A percentile compares a stretch with the other conserved stretches of the same genome.
These are phyloP conservation scores for Pseudodiploospora longispora DNA, from an alignment of 2,329 filamentous ascomycete genomes.

Conservation along the genomic window DNA sequence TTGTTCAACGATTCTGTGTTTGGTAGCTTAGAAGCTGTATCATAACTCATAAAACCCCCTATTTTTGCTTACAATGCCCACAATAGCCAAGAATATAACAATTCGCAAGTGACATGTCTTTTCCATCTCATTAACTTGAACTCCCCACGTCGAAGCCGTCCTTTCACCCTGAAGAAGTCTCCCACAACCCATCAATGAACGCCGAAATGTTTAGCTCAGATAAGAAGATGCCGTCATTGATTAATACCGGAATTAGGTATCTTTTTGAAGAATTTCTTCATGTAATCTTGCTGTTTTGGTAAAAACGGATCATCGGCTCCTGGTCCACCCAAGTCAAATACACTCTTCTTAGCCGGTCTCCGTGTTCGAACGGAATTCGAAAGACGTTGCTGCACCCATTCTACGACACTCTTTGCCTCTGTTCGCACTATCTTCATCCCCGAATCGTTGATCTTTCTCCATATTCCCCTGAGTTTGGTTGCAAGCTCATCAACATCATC, in stretches of 20 bases:
- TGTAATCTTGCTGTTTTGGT: conserved; percentile 40
- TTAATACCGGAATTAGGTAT: conserved; percentile 7
- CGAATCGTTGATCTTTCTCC: conserved; percentile 60
- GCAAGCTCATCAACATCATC: conserved; percentile 59
- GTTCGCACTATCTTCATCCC: conserved; percentile 65
- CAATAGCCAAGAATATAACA: no score
- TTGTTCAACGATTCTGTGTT: conserved; percentile 13
- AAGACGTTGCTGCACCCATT: conserved; percentile 67
- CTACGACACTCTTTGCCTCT: conserved; percentile 68
- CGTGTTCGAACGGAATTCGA: conserved; percentile 62
- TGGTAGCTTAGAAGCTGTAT: conserved; percentile 28
- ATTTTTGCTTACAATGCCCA: no score
- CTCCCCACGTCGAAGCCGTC: no score
- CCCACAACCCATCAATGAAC: no score
- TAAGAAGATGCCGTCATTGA: no score
- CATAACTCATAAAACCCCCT: conserved; percentile 16
- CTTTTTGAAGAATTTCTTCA: conserved; percentile 38
- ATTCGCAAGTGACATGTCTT: no score
- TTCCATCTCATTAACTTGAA: no score
- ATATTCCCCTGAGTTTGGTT: conserved; percentile 47
- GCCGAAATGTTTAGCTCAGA: no score
- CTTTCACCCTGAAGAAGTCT: no score
- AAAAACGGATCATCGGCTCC: conserved; percentile 28
- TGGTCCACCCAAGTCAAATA: conserved; percentile 34
- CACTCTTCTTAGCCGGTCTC: conserved; percentile 43